Evolutionary conservation across 805 yeast species (phyloP), one percentile per base, ranked within the genome.

Genomic region (Metschnikowia cerradonensis): DNA sequence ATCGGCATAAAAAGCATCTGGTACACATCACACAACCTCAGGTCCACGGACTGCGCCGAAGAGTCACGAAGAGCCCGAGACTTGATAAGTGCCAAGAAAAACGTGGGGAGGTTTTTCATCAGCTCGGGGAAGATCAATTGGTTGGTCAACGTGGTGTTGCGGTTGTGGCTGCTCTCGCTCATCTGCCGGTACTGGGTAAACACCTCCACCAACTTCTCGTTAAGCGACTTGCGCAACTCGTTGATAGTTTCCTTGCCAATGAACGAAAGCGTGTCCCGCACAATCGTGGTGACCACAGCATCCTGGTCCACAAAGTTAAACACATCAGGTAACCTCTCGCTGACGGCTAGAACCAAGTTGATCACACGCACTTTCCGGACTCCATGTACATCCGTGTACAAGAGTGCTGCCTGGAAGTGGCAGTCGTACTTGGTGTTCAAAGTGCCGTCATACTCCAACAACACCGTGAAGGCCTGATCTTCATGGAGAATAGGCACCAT

Each of bases 351-450:
- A n/a, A 86, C 85, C 50, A 83, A 72, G 62, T 94, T 94, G 45
- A 88, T 79, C n/a, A 90, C 90, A 54, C 99, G 78, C 14, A 94
- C 92, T 59, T 88, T 85, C 57, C 97, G 75, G 7, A 76, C 68
- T 20, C 99, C 99, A 44, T 76, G 76, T 2, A 76, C 62, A 43
- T 90, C 87, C 0, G 97, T 91, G 65, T 90, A 92, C 49, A 94
- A 71, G 26, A 94, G 58, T 0, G 98, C 97, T 1, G 88, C 86
- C 68, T 94, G 99, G 73, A 92, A 89, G 65, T 90, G 94, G 20
- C 89, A 87, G 65, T 90, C 97, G 36, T 78, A 75, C 53, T 81
- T 81, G 1, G 86, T 74, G 51, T 83, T 80, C 33, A 90, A 72
- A 53, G 81, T 82, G 3, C 90, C 90, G 62, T 90, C 97, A 61